Evolutionary conservation across 352 stramenopile species (phyloP), one percentile per base, ranked within the genome.

Genomic region (Pythium periplocum): DNA sequence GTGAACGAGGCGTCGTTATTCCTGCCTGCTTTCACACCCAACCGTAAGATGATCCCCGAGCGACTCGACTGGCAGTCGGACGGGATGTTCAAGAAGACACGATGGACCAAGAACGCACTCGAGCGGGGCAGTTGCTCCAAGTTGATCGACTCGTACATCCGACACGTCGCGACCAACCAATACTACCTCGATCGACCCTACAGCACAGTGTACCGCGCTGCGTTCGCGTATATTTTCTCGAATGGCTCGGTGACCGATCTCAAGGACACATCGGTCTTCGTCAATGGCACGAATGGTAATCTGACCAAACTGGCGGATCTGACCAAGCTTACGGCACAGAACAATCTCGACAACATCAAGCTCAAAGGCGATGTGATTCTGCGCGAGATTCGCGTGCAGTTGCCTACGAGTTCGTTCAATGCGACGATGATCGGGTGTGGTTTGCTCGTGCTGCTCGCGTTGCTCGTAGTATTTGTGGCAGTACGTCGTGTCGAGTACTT

Each of bases 141-240:
- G 6, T 54, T 79, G 1, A 62, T 75, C 12, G 74, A 85, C 44
- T 75, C 74, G 55, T 85, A 69, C 55, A 54, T 86, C 31, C 31
- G 34, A 2, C 72, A 82, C 41, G 26, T 82, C 38, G 60, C 75
- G 30, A 35, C 34, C 3, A 86, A 86, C 47, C 48, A 74, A 43
- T 82, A 72, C 55, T 79, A 64, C 36, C 6, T 80, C 8, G 66
- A 82, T 4, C 53, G 68, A 11, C 66, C 72, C 2, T 45, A 75
- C 4, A 72, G 80, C 48, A 39, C 56, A 0, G 61, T 78, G 57
- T 82, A 82, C 59, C 80, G 66, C 9, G 68, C 73, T 6, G 68
- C 66, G 48, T 46, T 86, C 9, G 78, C 72, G 40, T 86, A 77
- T 42, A 32, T 86, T 17, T 76, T 82, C 32, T 61, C 75, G 47